Evolutionary conservation across 225 moss, liverwort and hornwort species (phyloP).

Genomic region (Bryoerythrophyllum caledonicum): DNA sequence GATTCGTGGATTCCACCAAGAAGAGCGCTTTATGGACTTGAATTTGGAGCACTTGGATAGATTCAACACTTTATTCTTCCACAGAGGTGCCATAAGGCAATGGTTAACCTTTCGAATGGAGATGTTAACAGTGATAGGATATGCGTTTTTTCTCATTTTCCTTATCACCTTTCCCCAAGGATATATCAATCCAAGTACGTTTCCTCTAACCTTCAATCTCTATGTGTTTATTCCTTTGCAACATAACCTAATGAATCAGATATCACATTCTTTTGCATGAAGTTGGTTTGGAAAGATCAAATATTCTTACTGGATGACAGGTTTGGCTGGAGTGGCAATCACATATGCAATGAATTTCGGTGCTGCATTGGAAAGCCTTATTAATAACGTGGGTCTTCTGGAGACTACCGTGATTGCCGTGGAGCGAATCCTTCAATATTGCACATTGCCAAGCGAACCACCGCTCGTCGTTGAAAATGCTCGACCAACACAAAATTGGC

Average conservation of each 20-base stretch:
- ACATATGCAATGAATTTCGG: slow-evolving; percentile 65
- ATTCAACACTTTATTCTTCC: slow-evolving; percentile 40
- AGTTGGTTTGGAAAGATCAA: not conserved
- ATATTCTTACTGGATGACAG: slow-evolving; percentile 26
- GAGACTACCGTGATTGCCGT: slow-evolving; percentile 34
- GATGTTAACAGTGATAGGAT: slow-evolving; percentile 44
- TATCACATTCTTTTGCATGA: not conserved
- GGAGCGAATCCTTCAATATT: slow-evolving; percentile 47
- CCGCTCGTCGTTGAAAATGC: slow-evolving; percentile 26
- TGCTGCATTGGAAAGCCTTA: slow-evolving; percentile 29
- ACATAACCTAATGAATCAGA: too few species aligned
- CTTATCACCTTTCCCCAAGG: slow-evolving; percentile 41
- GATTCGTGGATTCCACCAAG: slow-evolving; percentile 69
- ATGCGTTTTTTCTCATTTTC: slow-evolving; percentile 41
- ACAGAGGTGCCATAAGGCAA: slow-evolving; percentile 47
- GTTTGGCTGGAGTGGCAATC: slow-evolving; percentile 78
- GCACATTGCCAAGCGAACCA: slow-evolving; percentile 33
- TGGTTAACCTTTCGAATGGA: slow-evolving; percentile 82
- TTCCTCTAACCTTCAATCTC: not conserved
- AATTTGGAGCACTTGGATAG: slow-evolving; percentile 55
- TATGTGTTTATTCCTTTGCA: not conserved
- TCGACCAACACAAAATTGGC: slow-evolving; percentile 36
- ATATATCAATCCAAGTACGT: slow-evolving; percentile 54
- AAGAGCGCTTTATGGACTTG: slow-evolving; percentile 60
- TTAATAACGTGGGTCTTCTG: slow-evolving; percentile 30